These are phyloP conservation scores for Quercus glauca DNA, from an alignment of 306 rosid genomes.

Conservation along the genomic window DNA sequence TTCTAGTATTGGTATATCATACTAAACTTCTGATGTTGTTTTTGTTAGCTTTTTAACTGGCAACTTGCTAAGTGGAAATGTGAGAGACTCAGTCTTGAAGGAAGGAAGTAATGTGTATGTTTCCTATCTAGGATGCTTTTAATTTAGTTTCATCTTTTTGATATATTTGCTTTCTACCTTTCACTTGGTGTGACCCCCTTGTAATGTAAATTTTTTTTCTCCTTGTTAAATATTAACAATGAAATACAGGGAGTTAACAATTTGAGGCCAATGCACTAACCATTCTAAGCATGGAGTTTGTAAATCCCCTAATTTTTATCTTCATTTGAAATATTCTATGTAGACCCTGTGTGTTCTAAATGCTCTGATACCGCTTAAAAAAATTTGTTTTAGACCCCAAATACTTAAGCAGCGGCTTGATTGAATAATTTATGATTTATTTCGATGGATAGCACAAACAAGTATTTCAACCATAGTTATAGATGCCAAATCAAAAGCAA, in stretches of 20 bases:
- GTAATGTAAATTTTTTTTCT: background rate
- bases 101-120: conserved; percentile 73
- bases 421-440: too few relatives aligned
- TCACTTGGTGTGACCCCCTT: background rate
- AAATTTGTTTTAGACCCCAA: too few relatives aligned
- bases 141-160: conserved; percentile 4
- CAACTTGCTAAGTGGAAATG: conserved; percentile 63
- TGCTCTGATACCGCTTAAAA: too few relatives aligned
- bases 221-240: background rate
- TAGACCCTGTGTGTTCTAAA: too few relatives aligned
- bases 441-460: too few relatives aligned
- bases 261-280: background rate
- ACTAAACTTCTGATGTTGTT: conserved; percentile 19
- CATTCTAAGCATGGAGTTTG: too few relatives aligned
- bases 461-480: too few relatives aligned
- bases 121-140: conserved; percentile 25
- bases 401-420: too few relatives aligned
- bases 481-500: too few relatives aligned
- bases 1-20: conserved; percentile 11
- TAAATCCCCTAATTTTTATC: too few relatives aligned
- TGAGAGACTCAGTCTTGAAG: conserved; percentile 61
- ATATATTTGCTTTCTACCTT: background rate
- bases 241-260: background rate
- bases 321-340: too few relatives aligned
- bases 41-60: conserved; percentile 67